Evolutionary conservation across 192 early-diverging fungal species (phyloP), one percentile per base, ranked within the genome.

Genomic region (Coemansia sp.): DNA sequence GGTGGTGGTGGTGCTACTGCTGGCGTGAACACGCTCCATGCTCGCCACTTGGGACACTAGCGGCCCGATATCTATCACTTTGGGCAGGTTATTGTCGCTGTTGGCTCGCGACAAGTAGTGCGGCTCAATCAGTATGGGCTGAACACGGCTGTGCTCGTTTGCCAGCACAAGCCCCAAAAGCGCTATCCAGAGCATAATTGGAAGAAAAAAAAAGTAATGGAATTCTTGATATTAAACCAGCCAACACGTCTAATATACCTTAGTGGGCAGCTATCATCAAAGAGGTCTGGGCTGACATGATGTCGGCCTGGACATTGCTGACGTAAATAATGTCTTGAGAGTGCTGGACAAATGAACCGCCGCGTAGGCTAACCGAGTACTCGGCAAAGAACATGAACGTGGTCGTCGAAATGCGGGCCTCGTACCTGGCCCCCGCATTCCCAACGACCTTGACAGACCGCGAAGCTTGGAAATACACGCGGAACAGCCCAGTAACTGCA

Each of bases 311-410:
- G 15, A 76, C 44, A 12, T 56, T 40, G 37, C 67, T 41, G 20
- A 76, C 47, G 62, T 76, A 76, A 45, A 76, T 26, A 6, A 45
- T 57, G 15, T 76, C 73, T 15, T 62, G 59, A 21, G 53, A 18
- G 17, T 17, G 2, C 3, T 47, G 56, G 12, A 55, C 46, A 11
- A 55, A 20, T 12, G 52, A n/a, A 0, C 59, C 52, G 10, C 40
- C 43, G 11, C 60, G 11, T 10, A 20, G 46, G 7, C 2, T 40
- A 40, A 39, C 48, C 15, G 62, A 56, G 40, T 69, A 76, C 15
- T 76, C 51, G 16, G 65, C 52, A 10, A 44, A 48, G 40, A 69
- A 76, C 49, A 76, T 43, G 28, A 55, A 76, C 0, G 72, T 76
- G 20, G 58, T 61, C 18, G 52, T 43, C 0, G 72, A 67, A 11